Evolutionary conservation across 768 basidiomycete species (phyloP), one percentile per base, ranked within the genome.

Genomic region (Austroboletus eburneus): DNA sequence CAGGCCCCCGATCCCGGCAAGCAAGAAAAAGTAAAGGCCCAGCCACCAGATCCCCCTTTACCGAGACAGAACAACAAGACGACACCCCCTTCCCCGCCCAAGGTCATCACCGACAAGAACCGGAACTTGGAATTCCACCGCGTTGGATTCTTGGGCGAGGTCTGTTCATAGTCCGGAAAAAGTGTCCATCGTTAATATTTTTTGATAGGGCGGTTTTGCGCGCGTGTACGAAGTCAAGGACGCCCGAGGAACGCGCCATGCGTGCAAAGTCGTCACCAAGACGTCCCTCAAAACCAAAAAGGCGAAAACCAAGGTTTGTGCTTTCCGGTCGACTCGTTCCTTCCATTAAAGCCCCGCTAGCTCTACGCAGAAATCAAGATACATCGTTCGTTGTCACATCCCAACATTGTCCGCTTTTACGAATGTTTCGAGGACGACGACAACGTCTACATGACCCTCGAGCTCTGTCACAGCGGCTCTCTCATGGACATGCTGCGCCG

Each of bases 311-410:
- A 97, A 97, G 80, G 94, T 91, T 40, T 43, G 75, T 42, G 46
- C 23, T 10, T 8, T 9, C 8, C 24, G 17, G 22, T 32, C 20
- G 17, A 45, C 23, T 35, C 38, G 10, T 13, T 27, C 25, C 7
- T 2, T 18, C 39, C 30, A 22, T 42, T 58, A 5, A 60, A 39
- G 14, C 40, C 21, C 21, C 33, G 5, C 27, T 46, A 97, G 95
- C 80, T 99, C 38, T 99, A 93, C 61, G 94, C 95, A 50, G 95
- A 99, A 75, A 99, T 99, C 60, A 96, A 95, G 74, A 91, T 99
- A 39, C 95, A 99, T 67, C 83, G 86, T 50, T 85, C 90, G 13
- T 78, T 99, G 39, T 69, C 80, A 21, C 95, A 98, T 57, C 89
- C 92, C 16, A 94, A 99, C 66, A 91, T 99, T 52, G 93, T 97